Evolutionary conservation across 2,329 filamentous ascomycete genomes (phyloP), one percentile per base, ranked within the genome.

Genomic region (Neocatenulostroma microsporum): DNA sequence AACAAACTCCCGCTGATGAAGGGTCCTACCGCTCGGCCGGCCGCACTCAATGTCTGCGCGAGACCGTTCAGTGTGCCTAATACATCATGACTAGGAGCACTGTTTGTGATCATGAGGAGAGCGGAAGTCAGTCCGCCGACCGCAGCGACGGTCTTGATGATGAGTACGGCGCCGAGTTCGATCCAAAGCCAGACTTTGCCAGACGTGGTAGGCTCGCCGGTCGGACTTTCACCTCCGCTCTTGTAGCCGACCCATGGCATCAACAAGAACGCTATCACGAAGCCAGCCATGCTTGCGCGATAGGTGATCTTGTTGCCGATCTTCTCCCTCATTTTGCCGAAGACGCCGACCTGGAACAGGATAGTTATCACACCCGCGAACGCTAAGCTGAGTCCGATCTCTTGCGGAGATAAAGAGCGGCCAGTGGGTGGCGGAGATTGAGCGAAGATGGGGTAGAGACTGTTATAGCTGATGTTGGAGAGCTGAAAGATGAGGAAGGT

Each of bases 401-500:
- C 85, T 39, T 78, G 73, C 0, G 89, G 85, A 0, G 73, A 73
- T 3, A 96, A 68, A 1, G 72, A 70, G 26, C 91, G 81, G 13
- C 91, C 91, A 0, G 80, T 80, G 0, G 91, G 91, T 0, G 78
- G 70, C 1, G 73, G 62, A 0, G 82, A 78, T 37, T 88, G 80
- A 1, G 82, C 84, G 51, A 96, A 98, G 36, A 96, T 89, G 1
- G 91, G 91, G 53, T 93, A 98, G 0, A 98, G 69, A 13, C 85
- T 89, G 62, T 94, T 95, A 72, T 88, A 98, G 3, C 86, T 87
- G 47, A 95, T 86, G 60, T 96, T 96, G 42, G 84, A 80, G 4
- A 98, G 72, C 54, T 95, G 88, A 56, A 96, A 98, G 33, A 96
- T 81, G 28, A 95, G 75, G 55, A 94, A 96, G 0, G 88, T 93